Evolutionary conservation across 2,329 filamentous ascomycete species (phyloP).

Genomic region (Periconia sp.): DNA sequence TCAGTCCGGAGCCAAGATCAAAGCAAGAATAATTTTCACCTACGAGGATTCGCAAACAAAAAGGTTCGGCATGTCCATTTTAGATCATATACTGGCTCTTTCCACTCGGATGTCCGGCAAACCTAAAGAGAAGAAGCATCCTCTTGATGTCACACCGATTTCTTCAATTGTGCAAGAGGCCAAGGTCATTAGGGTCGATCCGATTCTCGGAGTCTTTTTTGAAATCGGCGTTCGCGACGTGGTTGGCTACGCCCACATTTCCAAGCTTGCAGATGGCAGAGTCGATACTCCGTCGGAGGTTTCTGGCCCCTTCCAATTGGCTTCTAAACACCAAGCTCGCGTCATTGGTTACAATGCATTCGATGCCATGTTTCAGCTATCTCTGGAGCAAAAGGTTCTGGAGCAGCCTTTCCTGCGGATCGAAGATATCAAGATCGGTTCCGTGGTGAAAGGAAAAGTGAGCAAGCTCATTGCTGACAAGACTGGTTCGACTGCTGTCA

Average conservation of each 20-base stretch:
- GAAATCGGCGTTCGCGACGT: slow-evolving; percentile 68
- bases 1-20: slow-evolving; percentile 81
- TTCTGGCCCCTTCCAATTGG: slow-evolving; percentile 76
- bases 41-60: slow-evolving; percentile 77
- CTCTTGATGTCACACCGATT: slow-evolving; percentile 64
- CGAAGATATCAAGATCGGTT: slow-evolving; percentile 83
- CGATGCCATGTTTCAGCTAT: slow-evolving; percentile 83
- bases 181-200: slow-evolving; percentile 77
- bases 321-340: slow-evolving; percentile 76
- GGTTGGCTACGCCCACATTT: slow-evolving; percentile 92
- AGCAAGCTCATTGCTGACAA: slow-evolving; percentile 81
- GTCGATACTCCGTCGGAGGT: slow-evolving; percentile 78
- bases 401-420: slow-evolving; percentile 89
- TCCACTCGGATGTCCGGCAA: slow-evolving; percentile 42
- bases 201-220: slow-evolving; percentile 78
- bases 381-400: slow-evolving; percentile 78
- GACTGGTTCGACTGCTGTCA: slow-evolving; percentile 76
- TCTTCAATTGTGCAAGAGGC: slow-evolving; percentile 78
- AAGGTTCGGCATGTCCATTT: slow-evolving; percentile 83
- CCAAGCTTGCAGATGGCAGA: slow-evolving; percentile 85
- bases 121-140: slow-evolving; percentile 51
- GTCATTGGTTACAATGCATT: slow-evolving; percentile 84
- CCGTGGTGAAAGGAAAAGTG: slow-evolving; percentile 77
- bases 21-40: slow-evolving; percentile 83
- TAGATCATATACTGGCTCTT: slow-evolving; percentile 81